A percentile compares a stretch with the other conserved stretches of the same genome.
Conservation (phyloP, 306 rosid species). For the Abrus precatorius region DNA sequence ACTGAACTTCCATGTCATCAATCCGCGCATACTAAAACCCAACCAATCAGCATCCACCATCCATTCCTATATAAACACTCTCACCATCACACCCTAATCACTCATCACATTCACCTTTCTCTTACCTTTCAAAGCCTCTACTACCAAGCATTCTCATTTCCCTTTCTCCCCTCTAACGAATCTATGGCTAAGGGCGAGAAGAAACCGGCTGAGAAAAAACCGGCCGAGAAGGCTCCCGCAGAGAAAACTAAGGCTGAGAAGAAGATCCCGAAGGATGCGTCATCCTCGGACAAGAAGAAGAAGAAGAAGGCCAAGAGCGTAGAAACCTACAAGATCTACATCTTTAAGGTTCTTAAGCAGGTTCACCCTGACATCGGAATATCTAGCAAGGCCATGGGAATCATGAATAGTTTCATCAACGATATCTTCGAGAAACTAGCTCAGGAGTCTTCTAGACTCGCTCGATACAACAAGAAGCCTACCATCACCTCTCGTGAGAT, state of each 20-base stretch:
- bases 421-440: conserved; percentile 60
- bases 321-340: conserved; percentile 56
- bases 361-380: conserved; percentile 66
- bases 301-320: conserved; percentile 53
- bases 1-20: conserved; percentile 45
- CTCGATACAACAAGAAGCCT: conserved; percentile 57
- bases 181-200: conserved; percentile 59
- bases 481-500: conserved; percentile 62
- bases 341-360: conserved; percentile 63
- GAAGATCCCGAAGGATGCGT: conserved; percentile 49
- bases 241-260: conserved; percentile 55
- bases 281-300: conserved; percentile 45
- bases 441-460: conserved; percentile 51
- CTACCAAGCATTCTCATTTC: too few species aligned
- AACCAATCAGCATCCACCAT: conserved; percentile 41
- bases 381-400: conserved; percentile 63
- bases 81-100: background rate
- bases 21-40: conserved; percentile 35
- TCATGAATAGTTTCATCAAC: conserved; percentile 64
- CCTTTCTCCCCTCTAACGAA: background rate
- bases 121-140: too few species aligned
- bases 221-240: conserved; percentile 49
- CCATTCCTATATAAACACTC: conserved; percentile 37
- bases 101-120: background rate
- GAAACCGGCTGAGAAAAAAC: conserved; percentile 62